These are phyloP conservation scores for Amylocarpus encephaloides DNA, from an alignment of 2,329 filamentous ascomycete genomes.

Conservation along the genomic window DNA sequence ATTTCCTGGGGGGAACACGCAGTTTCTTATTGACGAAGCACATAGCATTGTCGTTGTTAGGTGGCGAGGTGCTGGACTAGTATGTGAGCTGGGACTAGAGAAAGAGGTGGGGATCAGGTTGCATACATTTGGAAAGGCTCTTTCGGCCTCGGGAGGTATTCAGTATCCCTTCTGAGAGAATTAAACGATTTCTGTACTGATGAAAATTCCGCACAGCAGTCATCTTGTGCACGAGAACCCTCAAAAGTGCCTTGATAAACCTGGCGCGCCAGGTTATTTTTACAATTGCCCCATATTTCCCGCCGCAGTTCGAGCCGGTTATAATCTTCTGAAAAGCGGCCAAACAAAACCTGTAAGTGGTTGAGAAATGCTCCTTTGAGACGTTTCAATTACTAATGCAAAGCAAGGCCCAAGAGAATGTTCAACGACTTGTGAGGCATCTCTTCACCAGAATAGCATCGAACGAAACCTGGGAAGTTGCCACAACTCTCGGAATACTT, in stretches of 20 bases:
- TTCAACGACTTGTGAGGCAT: background rate
- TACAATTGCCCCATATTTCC: conserved; percentile 34
- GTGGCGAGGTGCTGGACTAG: conserved; percentile 39
- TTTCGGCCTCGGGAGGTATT: conserved; percentile 33
- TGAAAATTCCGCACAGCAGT: background rate
- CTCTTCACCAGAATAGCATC: background rate
- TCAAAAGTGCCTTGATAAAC: background rate
- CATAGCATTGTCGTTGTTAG: conserved; percentile 45
- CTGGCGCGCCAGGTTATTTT: conserved; percentile 32
- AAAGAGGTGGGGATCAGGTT: conserved; percentile 43
- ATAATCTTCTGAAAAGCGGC: conserved; percentile 17
- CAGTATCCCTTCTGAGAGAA: conserved; percentile 24
- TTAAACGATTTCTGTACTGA: background rate
- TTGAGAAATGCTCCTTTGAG: background rate
- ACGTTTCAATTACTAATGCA: no score
- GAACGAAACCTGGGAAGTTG: background rate
- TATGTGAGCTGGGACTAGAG: conserved; percentile 42
- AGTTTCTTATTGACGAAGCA: conserved; percentile 49
- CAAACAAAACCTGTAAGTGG: background rate
- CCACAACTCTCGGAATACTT: background rate
- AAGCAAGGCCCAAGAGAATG: background rate
- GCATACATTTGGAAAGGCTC: conserved; percentile 45
- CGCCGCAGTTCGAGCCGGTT: conserved; percentile 32
- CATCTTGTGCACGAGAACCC: background rate
- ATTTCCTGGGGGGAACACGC: conserved; percentile 32